Evolutionary conservation across 345 rosid genomes (phyloP), one percentile per base, ranked within the genome.

Genomic region (Firmiana major): DNA sequence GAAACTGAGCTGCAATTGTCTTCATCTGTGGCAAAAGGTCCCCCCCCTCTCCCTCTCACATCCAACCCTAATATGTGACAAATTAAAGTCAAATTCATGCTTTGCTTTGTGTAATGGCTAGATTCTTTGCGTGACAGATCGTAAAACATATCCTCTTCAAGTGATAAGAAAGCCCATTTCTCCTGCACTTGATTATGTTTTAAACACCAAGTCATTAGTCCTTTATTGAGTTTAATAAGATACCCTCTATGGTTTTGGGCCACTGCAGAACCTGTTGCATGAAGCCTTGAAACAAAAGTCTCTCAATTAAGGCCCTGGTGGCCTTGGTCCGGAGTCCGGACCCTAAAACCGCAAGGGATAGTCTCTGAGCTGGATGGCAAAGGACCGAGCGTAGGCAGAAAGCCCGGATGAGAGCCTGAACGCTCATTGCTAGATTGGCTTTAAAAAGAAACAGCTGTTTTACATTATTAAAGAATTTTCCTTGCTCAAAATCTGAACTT

Each of bases 51-150:
- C 9, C 80, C 19, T n/a, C 5, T 62, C 1, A 9, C 51, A 71
- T 48, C 38, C 51, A 70, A 16, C 42, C 48, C 76, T 63, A 38
- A 12, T 48, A 73, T n/a, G 16, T 57, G 53, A 57, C 66, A 71
- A 31, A 58, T 45, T 46, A 21, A 62, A 60, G 69, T 74, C 77
- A 60, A 74, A 45, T 45, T 31, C 77, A 1, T 16, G 17, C 45
- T 40, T 7, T 55, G 43, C 73, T 46, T 34, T 75, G 49, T 19
- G 53, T 49, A 2, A 64, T 22, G n/a, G 38, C 5, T 49, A 49
- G 79, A 76, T 76, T 76, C 24, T 31, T 68, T 67, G 67, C 74
- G 79, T 67, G 16, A 21, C 34, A 0, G 3, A 62, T 40, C 17
- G 28, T 5, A n/a, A 11, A 54, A 55, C 64, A 38, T 36, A 11